A percentile compares a stretch with the other conserved stretches of the same genome.
phyloP scores from a whole-genome alignment of 768 basidiomycete genomes.

The Exidia glandulosa region DNA sequence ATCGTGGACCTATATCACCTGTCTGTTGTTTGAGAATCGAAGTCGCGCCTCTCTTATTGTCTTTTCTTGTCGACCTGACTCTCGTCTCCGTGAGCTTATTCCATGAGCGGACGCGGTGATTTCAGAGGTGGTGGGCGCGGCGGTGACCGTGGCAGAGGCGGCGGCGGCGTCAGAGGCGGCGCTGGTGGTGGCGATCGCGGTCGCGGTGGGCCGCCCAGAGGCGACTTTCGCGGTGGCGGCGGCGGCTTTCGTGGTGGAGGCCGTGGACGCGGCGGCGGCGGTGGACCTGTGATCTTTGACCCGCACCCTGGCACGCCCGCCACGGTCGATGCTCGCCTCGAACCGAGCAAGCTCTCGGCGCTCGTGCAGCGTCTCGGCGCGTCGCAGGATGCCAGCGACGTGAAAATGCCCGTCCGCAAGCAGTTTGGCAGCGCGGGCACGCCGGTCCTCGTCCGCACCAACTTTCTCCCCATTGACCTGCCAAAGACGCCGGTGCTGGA shows the following conservation, averaged over 20 bases:
- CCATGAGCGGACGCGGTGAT: no score
- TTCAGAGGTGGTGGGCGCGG: constrained; percentile 17
- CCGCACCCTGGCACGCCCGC: constrained; percentile 16
- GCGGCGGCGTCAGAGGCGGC: constrained; percentile 21
- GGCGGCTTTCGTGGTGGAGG: not conserved
- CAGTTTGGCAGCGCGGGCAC: constrained; percentile 44
- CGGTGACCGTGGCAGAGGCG: constrained; percentile 14
- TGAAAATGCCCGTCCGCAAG: constrained; percentile 39
- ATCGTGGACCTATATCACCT: no score
- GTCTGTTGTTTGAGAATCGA: no score
- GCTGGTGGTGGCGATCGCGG: constrained; percentile 11
- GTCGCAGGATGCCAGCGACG: constrained; percentile 20
- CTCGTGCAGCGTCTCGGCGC: constrained; percentile 31
- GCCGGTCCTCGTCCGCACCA: constrained; percentile 42
- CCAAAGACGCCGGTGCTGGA: constrained; percentile 40
- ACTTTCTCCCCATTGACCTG: constrained; percentile 44
- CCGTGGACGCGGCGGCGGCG: constrained; percentile 21
- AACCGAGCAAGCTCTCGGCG: constrained; percentile 28
- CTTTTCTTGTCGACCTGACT: no score
- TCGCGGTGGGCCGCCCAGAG: not conserved
- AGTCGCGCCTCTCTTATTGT: no score
- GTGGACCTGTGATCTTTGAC: constrained; percentile 25
- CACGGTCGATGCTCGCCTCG: constrained; percentile 42
- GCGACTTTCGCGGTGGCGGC: not conserved
- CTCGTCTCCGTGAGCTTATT: no score